Evolutionary conservation across 176 grass and related monocot genomes (phyloP), one percentile per base, ranked within the genome.

Genomic region (Poa pratensis): DNA sequence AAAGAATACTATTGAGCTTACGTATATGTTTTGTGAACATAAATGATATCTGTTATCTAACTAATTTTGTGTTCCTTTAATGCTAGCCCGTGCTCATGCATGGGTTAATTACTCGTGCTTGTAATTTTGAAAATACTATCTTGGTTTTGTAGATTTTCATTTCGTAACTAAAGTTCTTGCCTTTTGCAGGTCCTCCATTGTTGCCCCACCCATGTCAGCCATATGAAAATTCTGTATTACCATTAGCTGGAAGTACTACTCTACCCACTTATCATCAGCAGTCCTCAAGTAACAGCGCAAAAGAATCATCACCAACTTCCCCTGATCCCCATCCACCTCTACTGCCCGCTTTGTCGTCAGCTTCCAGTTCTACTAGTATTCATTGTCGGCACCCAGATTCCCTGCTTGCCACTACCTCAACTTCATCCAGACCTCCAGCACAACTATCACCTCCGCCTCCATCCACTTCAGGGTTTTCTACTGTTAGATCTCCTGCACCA

Each of bases 121-220:
- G 26, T 32, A 65, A 65, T 65, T 65, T 37, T 54, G n/a, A 22
- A 49, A 42, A 66, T n/a, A 61, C 14, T 67, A 69, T 83, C 70
- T 17, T 69, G 15, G 6, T 62, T 59, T 17, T 88, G 18, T 66
- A 59, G 16, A 28, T 14, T 77, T 83, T 27, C 17, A 20, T 84
- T 43, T 52, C 50, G 23, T 84, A 76, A 86, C 90, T 74, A 49
- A 88, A 86, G 22, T 72, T 85, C n/a, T 78, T 80, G 64, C 15
- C 5, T 30, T 26, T 67, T 28, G 7, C 74, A 84, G 86, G 67
- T 67, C 26, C 76, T 75, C 60, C 81, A 72, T 82, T 57, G 58
- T 22, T 66, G 39, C 35, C 90, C 76, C 68, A 76, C 46, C 73
- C 79, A 43, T 79, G 67, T 57, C 77, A 62, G 69, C 66, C 16